Evolutionary conservation across 2,329 filamentous ascomycete genomes (phyloP).

Genomic region (Diplodia mutila): DNA sequence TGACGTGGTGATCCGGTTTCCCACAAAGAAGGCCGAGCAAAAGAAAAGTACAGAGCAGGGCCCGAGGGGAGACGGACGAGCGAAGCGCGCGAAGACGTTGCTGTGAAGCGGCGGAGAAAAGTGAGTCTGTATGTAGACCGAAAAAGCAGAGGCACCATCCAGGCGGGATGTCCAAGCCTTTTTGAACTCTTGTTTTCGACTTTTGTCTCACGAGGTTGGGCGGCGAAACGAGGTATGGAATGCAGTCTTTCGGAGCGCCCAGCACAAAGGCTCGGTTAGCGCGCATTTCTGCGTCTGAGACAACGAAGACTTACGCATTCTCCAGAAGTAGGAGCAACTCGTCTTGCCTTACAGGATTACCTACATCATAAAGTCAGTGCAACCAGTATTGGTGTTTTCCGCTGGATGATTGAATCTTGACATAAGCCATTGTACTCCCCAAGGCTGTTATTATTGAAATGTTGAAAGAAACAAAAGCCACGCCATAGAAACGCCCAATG

Average conservation of each 20-base stretch:
- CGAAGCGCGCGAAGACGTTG: neutral
- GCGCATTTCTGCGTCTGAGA: conserved; percentile 7
- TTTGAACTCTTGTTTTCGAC: neutral
- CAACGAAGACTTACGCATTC: neutral
- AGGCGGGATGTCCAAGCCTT: neutral
- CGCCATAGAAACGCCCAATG: neutral
- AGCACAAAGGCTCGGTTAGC: neutral
- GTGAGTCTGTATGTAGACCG: neutral
- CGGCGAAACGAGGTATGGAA: conserved; percentile 6
- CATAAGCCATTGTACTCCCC: too few species aligned
- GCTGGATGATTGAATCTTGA: neutral
- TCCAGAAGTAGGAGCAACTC: too few species aligned
- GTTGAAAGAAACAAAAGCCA: neutral
- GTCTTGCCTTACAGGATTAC: neutral
- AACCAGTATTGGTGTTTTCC: neutral
- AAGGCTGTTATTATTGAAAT: neutral
- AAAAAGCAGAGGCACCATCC: neutral
- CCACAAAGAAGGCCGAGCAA: too few species aligned
- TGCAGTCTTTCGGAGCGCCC: neutral
- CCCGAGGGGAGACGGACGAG: neutral
- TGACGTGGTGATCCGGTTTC: too few species aligned
- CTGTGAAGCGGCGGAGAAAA: neutral
- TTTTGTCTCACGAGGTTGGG: neutral
- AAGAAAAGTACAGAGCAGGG: neutral
- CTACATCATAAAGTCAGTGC: too few species aligned